Evolutionary conservation across 495 filamentous ascomycete genomes (phyloP).

Genomic region (Neurospora sp.): DNA sequence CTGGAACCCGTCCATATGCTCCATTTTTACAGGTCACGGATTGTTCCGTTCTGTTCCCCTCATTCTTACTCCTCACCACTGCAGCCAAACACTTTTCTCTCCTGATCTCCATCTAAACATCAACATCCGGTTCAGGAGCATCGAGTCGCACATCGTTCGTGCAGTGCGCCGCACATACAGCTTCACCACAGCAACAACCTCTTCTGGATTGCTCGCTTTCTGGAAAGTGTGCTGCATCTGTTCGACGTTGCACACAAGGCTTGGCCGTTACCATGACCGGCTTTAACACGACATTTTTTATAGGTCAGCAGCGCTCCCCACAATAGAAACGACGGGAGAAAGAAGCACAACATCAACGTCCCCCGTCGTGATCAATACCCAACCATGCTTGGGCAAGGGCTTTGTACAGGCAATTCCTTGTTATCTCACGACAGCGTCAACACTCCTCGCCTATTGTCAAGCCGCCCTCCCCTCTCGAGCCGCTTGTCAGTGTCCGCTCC

Average conservation of each 20-base stretch:
- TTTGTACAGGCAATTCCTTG: background rate
- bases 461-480: background rate
- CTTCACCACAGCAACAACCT: background rate
- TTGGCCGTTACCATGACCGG: background rate
- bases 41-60: background rate
- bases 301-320: background rate
- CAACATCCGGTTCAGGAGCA: background rate
- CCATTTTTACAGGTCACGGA: background rate
- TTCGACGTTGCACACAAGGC: background rate
- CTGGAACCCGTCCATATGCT: background rate
- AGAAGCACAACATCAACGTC: background rate
- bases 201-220: background rate
- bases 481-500: background rate
- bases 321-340: background rate
- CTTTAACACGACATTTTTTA: background rate
- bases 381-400: background rate
- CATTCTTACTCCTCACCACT: background rate
- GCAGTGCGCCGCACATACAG: background rate
- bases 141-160: background rate
- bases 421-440: background rate
- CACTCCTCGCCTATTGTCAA: background rate
- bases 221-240: background rate
- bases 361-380: background rate
- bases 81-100: background rate
- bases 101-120: background rate